Base-by-base conservation (phyloP, 78 protist species). In the Protostelium mycophagum region DNA sequence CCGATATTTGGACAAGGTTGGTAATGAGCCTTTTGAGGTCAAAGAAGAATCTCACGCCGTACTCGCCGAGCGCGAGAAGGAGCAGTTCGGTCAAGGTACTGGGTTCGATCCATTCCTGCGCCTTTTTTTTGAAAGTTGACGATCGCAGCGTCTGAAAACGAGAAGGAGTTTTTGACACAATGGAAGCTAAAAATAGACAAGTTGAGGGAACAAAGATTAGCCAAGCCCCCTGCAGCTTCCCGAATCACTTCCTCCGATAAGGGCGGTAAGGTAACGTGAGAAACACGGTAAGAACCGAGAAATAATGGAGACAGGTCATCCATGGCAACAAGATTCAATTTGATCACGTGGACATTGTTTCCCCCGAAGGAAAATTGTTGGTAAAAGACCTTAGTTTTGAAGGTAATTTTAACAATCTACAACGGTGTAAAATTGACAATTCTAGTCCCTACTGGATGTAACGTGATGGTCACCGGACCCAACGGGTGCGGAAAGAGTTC, bases 401-500 rank as follows among this genome's bases (percentile, higher is more conserved):
- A 51, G 94, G 95, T 37, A 85, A 92, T 86, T 25, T 16, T 51
- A 16, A 16, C 73, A 5, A 51, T 5, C 5, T 16, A 51, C 16
- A 5, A 25, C 73, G 16, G 5, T 16, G 5, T 51, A 25, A 16
- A 25, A 5, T 5, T 25, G 31, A 51, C 73, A 51, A 5, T 16
- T 51, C 31, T 16, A 51, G 73, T 51, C 5, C 73, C 73, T 16
- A 94, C 95, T 38, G 91, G 95, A 28, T 90, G 85, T 88, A 92
- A 95, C 1, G 88, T 93, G 0, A 92, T 97, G 89, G 88, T 97
- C 63, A 90, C 94, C 35, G 98, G 98, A 86, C 98, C 96, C 83
- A 95, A 94, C 91, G 96, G 96, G 36, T 35, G 88, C 36, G 97
- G 97, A 34, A 96, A 97, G 92, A 88, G 91, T 83, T 93, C 97